phyloP scores from a whole-genome alignment of 2,329 filamentous ascomycete genomes.

The Fusarium nodosum region DNA sequence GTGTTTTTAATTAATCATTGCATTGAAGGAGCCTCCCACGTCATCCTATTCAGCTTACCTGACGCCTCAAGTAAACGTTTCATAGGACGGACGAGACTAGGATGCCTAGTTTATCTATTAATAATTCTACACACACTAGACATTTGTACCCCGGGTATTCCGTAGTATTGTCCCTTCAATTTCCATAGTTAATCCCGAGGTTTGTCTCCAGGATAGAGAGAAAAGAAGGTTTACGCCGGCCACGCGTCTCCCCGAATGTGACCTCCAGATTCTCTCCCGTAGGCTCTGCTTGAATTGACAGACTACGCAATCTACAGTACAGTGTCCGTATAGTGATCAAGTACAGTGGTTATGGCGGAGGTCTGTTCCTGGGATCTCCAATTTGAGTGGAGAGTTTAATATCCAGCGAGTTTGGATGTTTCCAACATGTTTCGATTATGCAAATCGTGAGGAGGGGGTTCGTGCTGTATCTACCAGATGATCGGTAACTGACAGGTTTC shows the following conservation, averaged over 20 bases:
- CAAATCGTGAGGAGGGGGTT: slow-evolving; percentile 14
- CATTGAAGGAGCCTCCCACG: slow-evolving; percentile 19
- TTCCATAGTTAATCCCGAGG: not conserved
- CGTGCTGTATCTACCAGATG: slow-evolving; percentile 11
- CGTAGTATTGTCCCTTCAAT: not conserved
- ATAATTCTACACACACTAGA: not conserved
- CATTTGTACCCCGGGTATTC: slow-evolving; percentile 1
- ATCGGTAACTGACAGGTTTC: slow-evolving; percentile 7
- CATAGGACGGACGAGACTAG: not conserved
- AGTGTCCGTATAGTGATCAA: not conserved
- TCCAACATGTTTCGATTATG: slow-evolving; percentile 25
- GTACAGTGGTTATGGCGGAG: not conserved
- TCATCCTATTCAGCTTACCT: slow-evolving; percentile 1
- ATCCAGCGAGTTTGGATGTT: slow-evolving; percentile 8
- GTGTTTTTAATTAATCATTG: slow-evolving; percentile 2
- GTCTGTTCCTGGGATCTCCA: not conserved
- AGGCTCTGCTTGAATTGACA: not conserved
- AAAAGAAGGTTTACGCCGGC: slow-evolving; percentile 10
- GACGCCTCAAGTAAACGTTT: slow-evolving; percentile 15
- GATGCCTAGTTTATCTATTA: slow-evolving; percentile 3
- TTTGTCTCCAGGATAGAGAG: not conserved
- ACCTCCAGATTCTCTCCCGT: not conserved
- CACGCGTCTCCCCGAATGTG: slow-evolving; percentile 19
- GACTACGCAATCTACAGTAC: not conserved
- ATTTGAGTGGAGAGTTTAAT: not conserved